Base-by-base conservation (phyloP, 2,329 filamentous ascomycete genomes). In the Tolypocladium album region DNA sequence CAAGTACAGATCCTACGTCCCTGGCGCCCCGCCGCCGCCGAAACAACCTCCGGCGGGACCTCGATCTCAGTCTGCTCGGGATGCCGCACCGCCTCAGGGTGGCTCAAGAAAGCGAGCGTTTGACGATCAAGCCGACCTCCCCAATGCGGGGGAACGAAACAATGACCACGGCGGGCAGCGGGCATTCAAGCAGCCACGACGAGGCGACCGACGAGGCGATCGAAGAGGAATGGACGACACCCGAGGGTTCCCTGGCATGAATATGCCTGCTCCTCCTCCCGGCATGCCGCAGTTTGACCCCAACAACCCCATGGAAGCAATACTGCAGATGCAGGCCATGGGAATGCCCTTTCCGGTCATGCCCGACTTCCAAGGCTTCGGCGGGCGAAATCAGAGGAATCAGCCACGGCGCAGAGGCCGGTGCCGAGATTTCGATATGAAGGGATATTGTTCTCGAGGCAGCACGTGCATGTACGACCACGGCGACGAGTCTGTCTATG, bases 341-440 rank as follows among this genome's bases (percentile, higher is more conserved):
- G 79, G 78, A 1, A 71, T 81, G 53, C 75, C 76, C 3, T 71
- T 69, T 55, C 66, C 71, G 4, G 65, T 64, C 3, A 72, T 83
- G 65, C 72, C 77, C 67, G 73, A 76, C 60, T 66, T 63, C 15
- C 67, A 53, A 45, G 60, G 42, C 52, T 59, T 71, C 24, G 64
- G 66, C 34, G 62, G 61, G 20, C 65, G 64, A n/a, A 61, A 59
- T 17, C 59, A 50, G 15, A 64, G 60, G 58, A 64, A 40, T 60
- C 67, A 69, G 47, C 69, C 68, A 45, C 74, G 74, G 60, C 75
- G 71, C 56, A 76, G 73, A 63, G 72, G 78, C 60, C 78, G 83
- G 61, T 92, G 89, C 68, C 79, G 82, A 60, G 86, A 90, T 70
- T 91, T 88, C 66, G 87, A 90, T 61, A 82, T 76, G 1, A 89